phyloP scores from a whole-genome alignment of 2,329 filamentous ascomycete species.

The Talaromyces amestolkiae region DNA sequence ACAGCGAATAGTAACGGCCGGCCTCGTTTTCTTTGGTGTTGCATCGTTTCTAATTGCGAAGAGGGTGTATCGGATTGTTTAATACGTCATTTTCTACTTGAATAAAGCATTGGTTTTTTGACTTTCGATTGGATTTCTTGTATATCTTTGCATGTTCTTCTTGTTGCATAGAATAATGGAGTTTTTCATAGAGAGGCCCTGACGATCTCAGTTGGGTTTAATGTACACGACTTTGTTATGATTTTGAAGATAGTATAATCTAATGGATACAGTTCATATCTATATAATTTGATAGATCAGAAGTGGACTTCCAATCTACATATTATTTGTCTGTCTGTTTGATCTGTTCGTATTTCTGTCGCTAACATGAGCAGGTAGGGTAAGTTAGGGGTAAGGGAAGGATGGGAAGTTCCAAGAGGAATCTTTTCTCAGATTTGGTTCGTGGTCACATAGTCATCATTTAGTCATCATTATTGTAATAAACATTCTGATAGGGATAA shows the following conservation, averaged over 20 bases:
- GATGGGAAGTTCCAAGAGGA: not conserved
- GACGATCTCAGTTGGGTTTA: not conserved
- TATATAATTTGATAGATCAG: not conserved
- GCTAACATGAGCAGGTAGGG: not conserved
- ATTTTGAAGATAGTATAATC: not conserved
- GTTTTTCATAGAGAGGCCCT: not conserved
- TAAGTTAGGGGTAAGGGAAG: not conserved
- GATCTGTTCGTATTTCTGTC: constrained; percentile 1
- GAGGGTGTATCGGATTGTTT: constrained; percentile 72
- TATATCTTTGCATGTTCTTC: not conserved
- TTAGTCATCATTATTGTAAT: not conserved
- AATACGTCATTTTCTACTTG: not conserved
- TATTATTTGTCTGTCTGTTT: not conserved
- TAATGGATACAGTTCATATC: not conserved
- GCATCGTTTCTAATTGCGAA: constrained; percentile 74
- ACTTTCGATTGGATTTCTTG: too few species aligned
- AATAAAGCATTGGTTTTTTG: not conserved
- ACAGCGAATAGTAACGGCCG: constrained; percentile 55
- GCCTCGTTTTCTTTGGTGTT: constrained; percentile 70
- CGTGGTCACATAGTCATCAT: constrained; percentile 4
- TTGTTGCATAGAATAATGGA: not conserved
- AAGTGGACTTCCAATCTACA: not conserved
- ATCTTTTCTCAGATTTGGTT: constrained; percentile 4
- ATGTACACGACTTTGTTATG: not conserved
- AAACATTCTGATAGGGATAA: constrained; percentile 1